These are phyloP conservation scores for Gossypium raimondii DNA, from an alignment of 345 rosid species.

Conservation along the genomic window DNA sequence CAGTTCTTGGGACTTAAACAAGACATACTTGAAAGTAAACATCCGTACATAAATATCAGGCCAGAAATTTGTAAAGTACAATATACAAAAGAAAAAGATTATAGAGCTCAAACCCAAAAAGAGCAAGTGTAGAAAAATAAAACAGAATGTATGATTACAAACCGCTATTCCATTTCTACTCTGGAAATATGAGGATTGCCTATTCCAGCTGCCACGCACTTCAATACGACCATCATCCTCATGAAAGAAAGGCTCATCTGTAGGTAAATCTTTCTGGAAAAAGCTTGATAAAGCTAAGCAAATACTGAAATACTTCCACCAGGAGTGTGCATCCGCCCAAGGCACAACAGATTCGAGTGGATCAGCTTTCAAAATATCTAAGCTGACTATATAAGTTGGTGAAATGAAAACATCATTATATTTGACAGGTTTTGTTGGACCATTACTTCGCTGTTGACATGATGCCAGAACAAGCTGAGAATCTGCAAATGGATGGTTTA, in stretches of 20 bases:
- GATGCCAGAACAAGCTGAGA: constrained; percentile 31
- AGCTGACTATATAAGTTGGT: constrained; percentile 73
- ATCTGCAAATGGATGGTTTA: constrained; percentile 43
- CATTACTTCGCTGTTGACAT: constrained; percentile 26
- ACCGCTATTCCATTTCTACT: constrained; percentile 61
- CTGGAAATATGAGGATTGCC: constrained; percentile 59
- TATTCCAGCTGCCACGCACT: constrained; percentile 48
- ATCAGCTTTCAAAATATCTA: constrained; percentile 65
- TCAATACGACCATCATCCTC: constrained; percentile 69
- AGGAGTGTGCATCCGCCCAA: constrained; percentile 46
- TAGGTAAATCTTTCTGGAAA: constrained; percentile 42
- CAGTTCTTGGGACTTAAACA: neutral
- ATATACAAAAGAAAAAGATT: neutral
- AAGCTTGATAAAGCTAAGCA: constrained; percentile 59
- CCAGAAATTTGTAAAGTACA: neutral
- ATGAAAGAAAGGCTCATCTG: constrained; percentile 39
- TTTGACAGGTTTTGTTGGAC: constrained; percentile 32
- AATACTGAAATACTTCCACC: constrained; percentile 69
- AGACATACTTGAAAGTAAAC: neutral
- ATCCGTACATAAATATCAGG: neutral
- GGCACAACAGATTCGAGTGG: constrained; percentile 45
- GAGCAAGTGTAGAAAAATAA: constrained; percentile 1
- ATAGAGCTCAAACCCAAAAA: constrained; percentile 18
- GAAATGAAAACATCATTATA: constrained; percentile 27
- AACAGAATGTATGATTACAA: constrained; percentile 34